phyloP scores from a whole-genome alignment of 83 land plant species.

The Larix sibirica region DNA sequence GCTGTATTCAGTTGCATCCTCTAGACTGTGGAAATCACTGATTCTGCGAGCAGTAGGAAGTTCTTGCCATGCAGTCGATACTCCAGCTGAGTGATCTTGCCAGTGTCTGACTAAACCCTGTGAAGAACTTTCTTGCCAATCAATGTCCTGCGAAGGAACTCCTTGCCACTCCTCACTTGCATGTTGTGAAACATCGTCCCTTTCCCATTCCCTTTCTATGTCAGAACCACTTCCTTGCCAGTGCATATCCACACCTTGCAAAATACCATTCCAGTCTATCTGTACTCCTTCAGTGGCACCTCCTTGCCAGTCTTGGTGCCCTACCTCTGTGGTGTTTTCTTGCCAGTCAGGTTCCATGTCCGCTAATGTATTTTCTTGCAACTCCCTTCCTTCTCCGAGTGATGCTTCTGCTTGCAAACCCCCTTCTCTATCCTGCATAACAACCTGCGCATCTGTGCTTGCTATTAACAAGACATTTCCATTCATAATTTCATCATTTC shows the following conservation, averaged over 20 bases:
- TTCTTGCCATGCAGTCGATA: conserved; percentile 37
- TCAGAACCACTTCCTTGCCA: conserved; percentile 30
- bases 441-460: conserved; percentile 1
- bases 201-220: conserved; percentile 23
- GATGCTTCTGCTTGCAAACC: conserved; percentile 29
- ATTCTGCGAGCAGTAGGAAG: conserved; percentile 49
- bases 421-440: not conserved
- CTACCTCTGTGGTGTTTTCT: conserved; percentile 24
- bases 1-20: conserved; percentile 87
- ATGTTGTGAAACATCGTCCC: conserved; percentile 22
- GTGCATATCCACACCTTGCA: conserved; percentile 24
- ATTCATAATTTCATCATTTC: not conserved
- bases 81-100: conserved; percentile 53
- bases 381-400: conserved; percentile 20
- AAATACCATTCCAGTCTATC: conserved; percentile 24
- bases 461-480: conserved; percentile 7
- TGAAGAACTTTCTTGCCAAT: conserved; percentile 39
- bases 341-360: conserved; percentile 5
- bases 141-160: conserved; percentile 25
- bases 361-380: not conserved
- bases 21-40: conserved; percentile 66
- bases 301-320: conserved; percentile 26
- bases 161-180: conserved; percentile 23
- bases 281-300: conserved; percentile 19
- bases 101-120: conserved; percentile 34